These are phyloP conservation scores for Sanghuangporus weigelae DNA, from an alignment of 1,284 basidiomycete species.

Conservation along the genomic window DNA sequence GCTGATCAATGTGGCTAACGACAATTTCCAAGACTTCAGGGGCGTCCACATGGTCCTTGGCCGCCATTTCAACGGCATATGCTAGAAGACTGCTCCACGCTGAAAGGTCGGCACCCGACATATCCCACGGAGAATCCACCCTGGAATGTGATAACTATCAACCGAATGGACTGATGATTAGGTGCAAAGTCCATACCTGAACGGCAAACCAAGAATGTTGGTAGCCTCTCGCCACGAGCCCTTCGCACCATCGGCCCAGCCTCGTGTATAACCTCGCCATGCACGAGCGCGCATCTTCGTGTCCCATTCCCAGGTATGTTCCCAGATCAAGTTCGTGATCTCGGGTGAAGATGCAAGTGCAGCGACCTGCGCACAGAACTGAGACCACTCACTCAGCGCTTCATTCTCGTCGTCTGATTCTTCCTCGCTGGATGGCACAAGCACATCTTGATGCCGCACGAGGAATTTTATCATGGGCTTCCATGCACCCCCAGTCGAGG, in stretches of 20 bases:
- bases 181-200: conserved; percentile 37
- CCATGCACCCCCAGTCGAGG: conserved; percentile 37
- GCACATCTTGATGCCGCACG: conserved; percentile 40
- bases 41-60: conserved; percentile 53
- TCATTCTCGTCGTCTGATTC: conserved; percentile 4
- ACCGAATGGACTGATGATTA: neutral
- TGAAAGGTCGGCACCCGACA: conserved; percentile 46
- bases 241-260: conserved; percentile 40
- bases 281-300: conserved; percentile 37
- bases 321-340: conserved; percentile 15
- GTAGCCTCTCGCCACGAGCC: conserved; percentile 48
- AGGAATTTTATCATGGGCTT: conserved; percentile 44
- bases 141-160: conserved; percentile 27
- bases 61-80: conserved; percentile 45
- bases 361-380: conserved; percentile 50
- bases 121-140: conserved; percentile 45
- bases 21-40: conserved; percentile 49
- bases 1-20: conserved; percentile 39
- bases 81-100: conserved; percentile 55
- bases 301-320: conserved; percentile 29
- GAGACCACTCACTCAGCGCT: conserved; percentile 49
- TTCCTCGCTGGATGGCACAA: conserved; percentile 40
- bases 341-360: conserved; percentile 21
- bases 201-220: conserved; percentile 56
- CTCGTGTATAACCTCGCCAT: conserved; percentile 47